Conservation (phyloP, 208 protist genomes). For the Strigomonas culicis region DNA sequence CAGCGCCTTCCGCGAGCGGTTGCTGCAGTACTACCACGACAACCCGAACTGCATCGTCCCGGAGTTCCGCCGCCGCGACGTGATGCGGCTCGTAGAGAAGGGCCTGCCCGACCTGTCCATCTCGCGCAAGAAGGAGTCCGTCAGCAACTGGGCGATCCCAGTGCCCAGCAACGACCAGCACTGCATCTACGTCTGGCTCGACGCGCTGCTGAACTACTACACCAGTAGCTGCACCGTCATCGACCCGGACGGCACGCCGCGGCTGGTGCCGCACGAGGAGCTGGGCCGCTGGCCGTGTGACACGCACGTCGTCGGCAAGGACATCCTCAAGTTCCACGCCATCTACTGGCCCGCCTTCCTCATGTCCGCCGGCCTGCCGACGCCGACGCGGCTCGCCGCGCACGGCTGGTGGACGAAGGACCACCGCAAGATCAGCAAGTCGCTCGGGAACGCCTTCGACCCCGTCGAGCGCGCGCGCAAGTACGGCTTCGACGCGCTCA, state of each 20-base stretch:
- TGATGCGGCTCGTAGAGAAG: constrained; percentile 81
- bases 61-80: constrained; percentile 89
- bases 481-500: constrained; percentile 89
- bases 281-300: constrained; percentile 79
- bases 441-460: constrained; percentile 96
- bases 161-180: constrained; percentile 94
- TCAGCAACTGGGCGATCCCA: constrained; percentile 96
- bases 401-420: constrained; percentile 97
- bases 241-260: constrained; percentile 36
- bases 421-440: constrained; percentile 97
- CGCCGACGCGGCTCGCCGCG: constrained; percentile 89
- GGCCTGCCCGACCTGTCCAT: constrained; percentile 96
- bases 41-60: constrained; percentile 92
- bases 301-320: constrained; percentile 97
- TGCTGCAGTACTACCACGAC: constrained; percentile 85
- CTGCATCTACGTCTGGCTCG: constrained; percentile 99
- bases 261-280: constrained; percentile 29
- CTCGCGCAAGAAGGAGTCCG: constrained; percentile 87
- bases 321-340: constrained; percentile 99
- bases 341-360: constrained; percentile 99
- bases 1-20: constrained; percentile 75
- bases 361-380: constrained; percentile 90
- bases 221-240: constrained; percentile 74
- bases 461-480: constrained; percentile 80
- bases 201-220: constrained; percentile 99